These are phyloP conservation scores for Ramularia collo-cygni DNA, from an alignment of 2,329 filamentous ascomycete species.

Conservation along the genomic window DNA sequence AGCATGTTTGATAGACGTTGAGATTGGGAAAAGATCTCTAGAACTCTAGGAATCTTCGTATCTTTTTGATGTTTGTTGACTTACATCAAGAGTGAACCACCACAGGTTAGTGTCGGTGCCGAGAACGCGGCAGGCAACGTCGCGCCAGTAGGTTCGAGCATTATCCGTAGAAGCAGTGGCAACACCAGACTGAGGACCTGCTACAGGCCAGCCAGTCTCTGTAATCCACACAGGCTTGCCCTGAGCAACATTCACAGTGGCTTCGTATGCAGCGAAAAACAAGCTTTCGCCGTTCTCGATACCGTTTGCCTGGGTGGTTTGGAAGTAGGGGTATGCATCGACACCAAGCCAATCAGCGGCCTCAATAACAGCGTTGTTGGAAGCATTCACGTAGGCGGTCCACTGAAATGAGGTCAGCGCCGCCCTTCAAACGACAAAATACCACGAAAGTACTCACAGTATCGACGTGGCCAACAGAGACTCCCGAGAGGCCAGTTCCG, in stretches of 20 bases:
- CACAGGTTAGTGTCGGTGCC: constrained; percentile 53
- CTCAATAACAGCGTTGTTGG: constrained; percentile 63
- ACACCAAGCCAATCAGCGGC: constrained; percentile 72
- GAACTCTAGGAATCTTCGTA: no score
- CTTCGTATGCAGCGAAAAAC: constrained; percentile 59
- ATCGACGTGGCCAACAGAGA: constrained; percentile 74
- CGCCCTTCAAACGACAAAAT: no score
- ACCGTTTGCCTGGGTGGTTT: constrained; percentile 59
- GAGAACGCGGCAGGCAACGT: constrained; percentile 66
- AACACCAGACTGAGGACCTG: constrained; percentile 54
- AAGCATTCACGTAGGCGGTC: constrained; percentile 59
- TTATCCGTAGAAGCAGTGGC: constrained; percentile 59
- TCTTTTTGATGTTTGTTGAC: no score
- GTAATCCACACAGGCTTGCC: constrained; percentile 77
- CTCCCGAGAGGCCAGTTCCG: constrained; percentile 48
- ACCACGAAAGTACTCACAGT: constrained; percentile 56
- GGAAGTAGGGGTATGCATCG: constrained; percentile 79
- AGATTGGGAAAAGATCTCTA: no score
- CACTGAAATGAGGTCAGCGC: constrained; percentile 4
- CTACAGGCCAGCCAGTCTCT: constrained; percentile 79
- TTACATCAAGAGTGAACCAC: constrained; percentile 72
- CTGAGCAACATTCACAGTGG: constrained; percentile 52
- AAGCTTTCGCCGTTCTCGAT: constrained; percentile 59
- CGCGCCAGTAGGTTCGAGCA: constrained; percentile 69
- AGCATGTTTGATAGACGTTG: no score